Evolutionary conservation across 805 yeast genomes (phyloP).

Genomic region (Metschnikowia continentalis): DNA sequence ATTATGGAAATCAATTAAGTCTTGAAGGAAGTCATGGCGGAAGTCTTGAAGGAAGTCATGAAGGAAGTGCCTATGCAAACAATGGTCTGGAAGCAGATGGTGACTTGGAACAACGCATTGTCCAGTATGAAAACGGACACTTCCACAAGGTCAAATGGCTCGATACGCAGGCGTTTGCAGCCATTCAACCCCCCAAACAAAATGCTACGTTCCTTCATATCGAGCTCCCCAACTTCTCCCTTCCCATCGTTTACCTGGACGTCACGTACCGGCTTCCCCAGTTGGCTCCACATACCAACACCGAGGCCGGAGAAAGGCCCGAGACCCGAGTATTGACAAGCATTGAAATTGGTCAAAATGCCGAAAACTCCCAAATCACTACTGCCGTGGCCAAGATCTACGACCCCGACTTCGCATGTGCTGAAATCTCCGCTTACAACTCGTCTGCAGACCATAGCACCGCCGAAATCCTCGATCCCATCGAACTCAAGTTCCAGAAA

Average conservation of each 20-base stretch:
- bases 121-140: constrained; percentile 66
- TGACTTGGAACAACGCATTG: constrained; percentile 31
- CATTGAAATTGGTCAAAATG: neutral
- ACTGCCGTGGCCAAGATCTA: constrained; percentile 19
- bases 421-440: constrained; percentile 10
- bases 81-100: too few relatives aligned
- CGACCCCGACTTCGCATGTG: constrained; percentile 39
- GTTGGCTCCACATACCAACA: constrained; percentile 6
- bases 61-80: too few relatives aligned
- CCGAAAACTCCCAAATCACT: neutral
- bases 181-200: constrained; percentile 23
- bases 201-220: constrained; percentile 21
- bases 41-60: too few relatives aligned
- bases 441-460: constrained; percentile 4
- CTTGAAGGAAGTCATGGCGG: too few relatives aligned
- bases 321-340: constrained; percentile 2
- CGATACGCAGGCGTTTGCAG: constrained; percentile 59
- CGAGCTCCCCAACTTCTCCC: constrained; percentile 58
- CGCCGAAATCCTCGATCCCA: constrained; percentile 51
- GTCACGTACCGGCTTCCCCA: constrained; percentile 30
- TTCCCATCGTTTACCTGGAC: constrained; percentile 70
- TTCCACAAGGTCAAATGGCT: constrained; percentile 64
- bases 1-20: too few relatives aligned
- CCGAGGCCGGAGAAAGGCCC: constrained; percentile 19
- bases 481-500: constrained; percentile 81